These are phyloP conservation scores for Dendrocalamus sinicus DNA, from an alignment of 176 grass and related monocot species.

Conservation along the genomic window DNA sequence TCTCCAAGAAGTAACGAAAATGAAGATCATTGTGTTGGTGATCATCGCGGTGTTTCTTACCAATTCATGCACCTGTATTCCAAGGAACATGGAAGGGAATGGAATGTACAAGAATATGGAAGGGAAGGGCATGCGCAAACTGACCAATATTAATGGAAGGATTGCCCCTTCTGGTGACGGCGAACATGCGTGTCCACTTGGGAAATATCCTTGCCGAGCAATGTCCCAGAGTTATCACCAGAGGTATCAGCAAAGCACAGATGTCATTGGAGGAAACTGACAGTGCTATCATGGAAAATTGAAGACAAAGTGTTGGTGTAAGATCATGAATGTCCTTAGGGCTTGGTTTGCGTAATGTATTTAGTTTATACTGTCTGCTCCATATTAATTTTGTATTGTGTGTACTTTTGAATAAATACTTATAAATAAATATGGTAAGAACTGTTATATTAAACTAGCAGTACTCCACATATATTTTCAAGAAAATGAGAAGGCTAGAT, in stretches of 20 bases:
- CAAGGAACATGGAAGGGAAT: not conserved
- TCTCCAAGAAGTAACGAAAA: not conserved
- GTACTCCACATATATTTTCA: not conserved
- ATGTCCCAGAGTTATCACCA: not conserved
- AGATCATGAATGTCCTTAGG: not conserved
- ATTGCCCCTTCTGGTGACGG: slow-evolving; percentile 15
- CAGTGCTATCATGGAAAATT: not conserved
- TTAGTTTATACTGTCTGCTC: not conserved
- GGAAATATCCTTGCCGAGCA: slow-evolving; percentile 33
- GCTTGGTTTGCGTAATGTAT: not conserved
- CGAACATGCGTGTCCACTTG: slow-evolving; percentile 42
- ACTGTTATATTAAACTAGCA: not conserved
- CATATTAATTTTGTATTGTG: not conserved
- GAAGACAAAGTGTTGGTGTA: not conserved
- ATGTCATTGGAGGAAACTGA: not conserved
- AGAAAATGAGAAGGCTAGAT: too few species aligned
- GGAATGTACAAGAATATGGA: not conserved
- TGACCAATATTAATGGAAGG: slow-evolving; percentile 42
- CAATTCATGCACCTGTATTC: not conserved
- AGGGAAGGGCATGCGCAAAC: slow-evolving; percentile 16
- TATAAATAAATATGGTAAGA: not conserved
- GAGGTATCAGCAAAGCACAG: not conserved
- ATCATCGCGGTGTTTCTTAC: not conserved
- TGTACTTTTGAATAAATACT: not conserved
- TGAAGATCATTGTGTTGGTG: slow-evolving; percentile 3